Base-by-base conservation (phyloP, 2,329 filamentous ascomycete genomes). In the Ophiosphaerella herpotricha region DNA sequence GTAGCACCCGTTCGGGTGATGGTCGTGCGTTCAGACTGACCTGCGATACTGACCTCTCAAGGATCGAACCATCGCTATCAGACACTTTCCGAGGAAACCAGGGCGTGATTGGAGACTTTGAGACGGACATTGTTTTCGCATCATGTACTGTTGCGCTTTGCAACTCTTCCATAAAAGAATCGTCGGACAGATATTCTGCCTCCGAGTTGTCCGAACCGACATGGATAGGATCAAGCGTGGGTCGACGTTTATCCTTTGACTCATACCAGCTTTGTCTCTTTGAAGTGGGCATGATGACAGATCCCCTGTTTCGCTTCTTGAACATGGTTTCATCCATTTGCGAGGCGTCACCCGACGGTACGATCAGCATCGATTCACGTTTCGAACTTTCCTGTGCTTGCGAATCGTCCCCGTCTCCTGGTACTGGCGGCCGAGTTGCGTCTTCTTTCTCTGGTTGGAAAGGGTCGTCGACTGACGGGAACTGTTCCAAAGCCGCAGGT, bases 121-220 rank as follows among this genome's bases (percentile, higher is more conserved):
- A 85, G 7, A 63, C 66, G 1, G 83, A 82, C 56, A 95, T 84
- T 2, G 90, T 87, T 67, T 87, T 88, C n/a, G 91, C 91, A 75
- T 96, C 85, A 67, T 94, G 83, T 14, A 96, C 77, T 2, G 88
- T 91, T 24, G 91, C 91, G 47, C 85, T 88, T 62, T 90, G 88
- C 47, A 96, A 76, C 74, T 96, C 91, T 49, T 95, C 89, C 83
- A 95, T 88, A 55, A 92, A 83, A 13, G 85, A 87, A 66, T 94
- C 90, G 69, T 93, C 89, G n/a, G 88, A 86, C 35, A 84, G 75
- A 67, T 82, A 82, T 36, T 80, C 77, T 16, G 72, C 64, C 44
- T 77, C 73, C 8, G 71, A 73, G 44, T 74, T 72, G 11, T 76
- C 74, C 23, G 67, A 67, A 13, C 70, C 58, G 37, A 55, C 48